These are phyloP conservation scores for Trametes sp. DNA, from an alignment of 1,284 basidiomycete species.

Conservation along the genomic window DNA sequence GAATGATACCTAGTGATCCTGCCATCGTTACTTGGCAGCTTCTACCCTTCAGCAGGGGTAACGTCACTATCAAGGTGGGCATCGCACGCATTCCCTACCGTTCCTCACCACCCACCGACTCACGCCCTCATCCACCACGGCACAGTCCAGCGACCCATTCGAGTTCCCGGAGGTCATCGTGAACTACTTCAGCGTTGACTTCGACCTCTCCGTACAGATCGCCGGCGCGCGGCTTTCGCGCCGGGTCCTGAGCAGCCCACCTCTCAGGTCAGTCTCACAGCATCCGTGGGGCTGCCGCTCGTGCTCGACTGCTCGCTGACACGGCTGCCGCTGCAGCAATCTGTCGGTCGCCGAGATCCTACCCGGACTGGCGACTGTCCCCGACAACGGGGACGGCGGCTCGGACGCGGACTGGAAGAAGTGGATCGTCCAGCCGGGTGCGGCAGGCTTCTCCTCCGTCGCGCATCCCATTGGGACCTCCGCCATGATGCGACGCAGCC, in stretches of 20 bases:
- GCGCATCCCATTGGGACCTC: slow-evolving; percentile 68
- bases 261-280: slow-evolving; percentile 31
- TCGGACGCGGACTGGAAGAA: slow-evolving; percentile 52
- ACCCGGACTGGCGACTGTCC: slow-evolving; percentile 48
- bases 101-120: too few relatives aligned
- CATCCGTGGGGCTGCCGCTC: too few relatives aligned
- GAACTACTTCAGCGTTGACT: slow-evolving; percentile 56
- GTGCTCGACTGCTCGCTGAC: not conserved
- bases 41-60: slow-evolving; percentile 61
- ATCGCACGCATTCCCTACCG: slow-evolving; percentile 13
- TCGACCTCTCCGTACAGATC: slow-evolving; percentile 58
- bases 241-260: slow-evolving; percentile 50
- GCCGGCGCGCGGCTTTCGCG: slow-evolving; percentile 54
- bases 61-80: slow-evolving; percentile 54
- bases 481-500: slow-evolving; percentile 63
- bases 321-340: not conserved
- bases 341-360: slow-evolving; percentile 45
- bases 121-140: too few relatives aligned
- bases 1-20: too few relatives aligned
- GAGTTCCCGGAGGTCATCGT: slow-evolving; percentile 52
- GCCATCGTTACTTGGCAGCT: slow-evolving; percentile 61
- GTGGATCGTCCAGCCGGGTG: slow-evolving; percentile 47
- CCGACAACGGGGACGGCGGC: slow-evolving; percentile 51
- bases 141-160: slow-evolving; percentile 53
- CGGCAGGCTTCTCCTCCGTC: slow-evolving; percentile 49